Evolutionary conservation across 768 basidiomycete species (phyloP).

Genomic region (Galerina marginata): DNA sequence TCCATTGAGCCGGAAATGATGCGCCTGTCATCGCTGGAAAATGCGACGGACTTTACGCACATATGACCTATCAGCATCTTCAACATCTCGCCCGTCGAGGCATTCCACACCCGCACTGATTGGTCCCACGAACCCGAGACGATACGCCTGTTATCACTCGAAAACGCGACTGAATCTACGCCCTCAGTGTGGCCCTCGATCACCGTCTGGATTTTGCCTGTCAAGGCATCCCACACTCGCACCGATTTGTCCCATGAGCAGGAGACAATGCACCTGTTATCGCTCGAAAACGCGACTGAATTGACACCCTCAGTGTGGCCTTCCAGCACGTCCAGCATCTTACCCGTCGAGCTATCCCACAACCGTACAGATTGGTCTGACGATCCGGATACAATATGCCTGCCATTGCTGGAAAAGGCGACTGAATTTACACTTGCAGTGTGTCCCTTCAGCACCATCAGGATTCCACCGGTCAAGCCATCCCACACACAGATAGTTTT

Average conservation of each 20-base stretch:
- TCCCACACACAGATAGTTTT: conserved; percentile 4
- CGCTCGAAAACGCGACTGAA: conserved; percentile 10
- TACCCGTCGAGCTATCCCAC: conserved; percentile 26
- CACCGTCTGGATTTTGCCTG: conserved; percentile 11
- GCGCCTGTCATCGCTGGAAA: conserved; percentile 14
- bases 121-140: too few relatives aligned
- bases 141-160: too few relatives aligned
- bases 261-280: too few relatives aligned
- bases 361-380: conserved; percentile 17
- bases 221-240: conserved; percentile 6
- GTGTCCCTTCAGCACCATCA: conserved; percentile 16
- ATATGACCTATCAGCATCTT: conserved; percentile 5
- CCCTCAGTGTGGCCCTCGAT: conserved; percentile 19
- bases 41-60: conserved; percentile 17
- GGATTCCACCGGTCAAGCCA: not conserved
- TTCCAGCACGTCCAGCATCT: conserved; percentile 1
- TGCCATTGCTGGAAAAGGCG: conserved; percentile 27
- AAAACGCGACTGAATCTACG: conserved; percentile 13
- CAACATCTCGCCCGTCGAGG: not conserved
- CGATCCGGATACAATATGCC: conserved; percentile 22
- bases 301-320: conserved; percentile 19
- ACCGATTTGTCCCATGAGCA: too few relatives aligned
- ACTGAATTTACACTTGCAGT: conserved; percentile 18
- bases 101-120: too few relatives aligned
- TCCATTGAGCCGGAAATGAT: conserved; percentile 29